A percentile compares a stretch with the other conserved stretches of the same genome.
Evolutionary conservation across 163 green algal species (phyloP).

Genomic region (Scenedesmus sp.): DNA sequence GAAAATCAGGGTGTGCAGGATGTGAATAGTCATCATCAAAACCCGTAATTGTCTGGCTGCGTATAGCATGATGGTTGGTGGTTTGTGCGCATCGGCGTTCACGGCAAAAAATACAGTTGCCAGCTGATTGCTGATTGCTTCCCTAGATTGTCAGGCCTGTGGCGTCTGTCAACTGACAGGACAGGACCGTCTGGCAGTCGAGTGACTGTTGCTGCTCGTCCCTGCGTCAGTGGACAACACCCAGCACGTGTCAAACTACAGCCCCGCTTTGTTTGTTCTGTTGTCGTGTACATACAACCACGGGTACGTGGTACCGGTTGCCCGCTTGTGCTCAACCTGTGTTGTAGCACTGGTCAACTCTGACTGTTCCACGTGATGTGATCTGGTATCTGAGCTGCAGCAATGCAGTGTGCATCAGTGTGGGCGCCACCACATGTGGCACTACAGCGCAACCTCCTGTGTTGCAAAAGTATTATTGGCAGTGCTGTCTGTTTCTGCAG

Average conservation of each 20-base stretch:
- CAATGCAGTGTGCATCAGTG: background rate
- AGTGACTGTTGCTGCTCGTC: background rate
- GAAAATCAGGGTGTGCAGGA: background rate
- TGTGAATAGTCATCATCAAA: background rate
- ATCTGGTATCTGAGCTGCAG: background rate
- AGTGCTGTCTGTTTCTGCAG: background rate
- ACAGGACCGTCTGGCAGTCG: no score
- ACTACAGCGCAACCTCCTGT: background rate
- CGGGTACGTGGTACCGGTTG: background rate
- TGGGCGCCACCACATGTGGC: background rate
- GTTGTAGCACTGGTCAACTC: no score
- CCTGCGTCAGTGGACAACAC: background rate
- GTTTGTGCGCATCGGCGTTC: background rate
- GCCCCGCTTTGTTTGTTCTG: no score
- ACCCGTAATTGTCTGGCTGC: background rate
- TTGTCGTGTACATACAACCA: no score
- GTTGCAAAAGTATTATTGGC: background rate
- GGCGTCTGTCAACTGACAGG: no score
- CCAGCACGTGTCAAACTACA: no score
- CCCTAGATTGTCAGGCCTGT: no score
- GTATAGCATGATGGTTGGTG: background rate
- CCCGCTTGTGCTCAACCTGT: background rate
- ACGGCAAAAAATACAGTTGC: no score
- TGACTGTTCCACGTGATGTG: background rate
- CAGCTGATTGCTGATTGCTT: no score